Conservation (phyloP, 1,284 basidiomycete genomes). For the Exsudoporus floridanus region DNA sequence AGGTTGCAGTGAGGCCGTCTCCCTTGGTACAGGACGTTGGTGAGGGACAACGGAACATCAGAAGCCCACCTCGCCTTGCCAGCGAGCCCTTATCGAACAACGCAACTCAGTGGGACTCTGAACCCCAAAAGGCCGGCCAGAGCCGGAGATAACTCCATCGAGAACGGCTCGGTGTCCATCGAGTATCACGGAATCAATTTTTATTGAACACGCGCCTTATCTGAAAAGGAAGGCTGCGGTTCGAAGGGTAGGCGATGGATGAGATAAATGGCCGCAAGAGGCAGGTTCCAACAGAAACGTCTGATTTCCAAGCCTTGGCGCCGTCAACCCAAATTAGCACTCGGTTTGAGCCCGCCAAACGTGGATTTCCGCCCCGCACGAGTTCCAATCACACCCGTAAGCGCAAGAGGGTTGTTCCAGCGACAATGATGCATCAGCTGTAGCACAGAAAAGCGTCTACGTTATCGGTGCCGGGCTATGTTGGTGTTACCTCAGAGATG, state of each 20-base stretch:
- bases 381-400: neutral
- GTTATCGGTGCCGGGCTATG: slow-evolving; percentile 25
- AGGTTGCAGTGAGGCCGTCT: neutral
- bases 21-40: neutral
- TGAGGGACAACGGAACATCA: neutral
- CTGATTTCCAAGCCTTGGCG: slow-evolving; percentile 20
- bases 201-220: slow-evolving; percentile 16
- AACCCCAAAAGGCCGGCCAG: neutral
- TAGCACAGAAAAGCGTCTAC: slow-evolving; percentile 1
- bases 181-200: slow-evolving; percentile 1
- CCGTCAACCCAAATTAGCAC: slow-evolving; percentile 16
- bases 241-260: slow-evolving; percentile 4
- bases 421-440: slow-evolving; percentile 16
- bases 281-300: slow-evolving; percentile 32
- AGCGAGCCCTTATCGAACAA: slow-evolving; percentile 8
- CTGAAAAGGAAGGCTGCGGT: slow-evolving; percentile 3
- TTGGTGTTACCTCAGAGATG: slow-evolving; percentile 10
- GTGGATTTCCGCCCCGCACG: slow-evolving; percentile 1
- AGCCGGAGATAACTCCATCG: slow-evolving; percentile 11
- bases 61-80: neutral
- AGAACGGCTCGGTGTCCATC: neutral
- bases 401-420: neutral
- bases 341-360: slow-evolving; percentile 23
- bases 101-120: neutral
- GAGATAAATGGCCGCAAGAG: slow-evolving; percentile 22